Evolutionary conservation across 208 protist species (phyloP).

Genomic region (Leishmania tropica): DNA sequence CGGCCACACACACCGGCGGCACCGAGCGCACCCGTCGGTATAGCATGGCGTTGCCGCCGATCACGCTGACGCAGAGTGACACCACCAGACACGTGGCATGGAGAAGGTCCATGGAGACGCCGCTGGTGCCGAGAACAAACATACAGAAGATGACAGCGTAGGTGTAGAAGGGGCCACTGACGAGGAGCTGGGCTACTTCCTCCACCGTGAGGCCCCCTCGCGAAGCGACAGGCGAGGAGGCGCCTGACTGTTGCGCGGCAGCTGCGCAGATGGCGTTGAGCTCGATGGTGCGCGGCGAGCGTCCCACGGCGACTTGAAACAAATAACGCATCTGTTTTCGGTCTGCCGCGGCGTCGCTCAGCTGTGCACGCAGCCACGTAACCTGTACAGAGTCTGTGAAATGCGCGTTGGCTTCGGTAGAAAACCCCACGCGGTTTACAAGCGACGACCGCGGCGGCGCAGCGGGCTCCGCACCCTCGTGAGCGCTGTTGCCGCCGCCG

Average conservation of each 20-base stretch:
- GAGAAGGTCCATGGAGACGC: constrained; percentile 13
- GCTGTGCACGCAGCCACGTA: constrained; percentile 12
- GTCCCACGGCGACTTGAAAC: constrained; percentile 25
- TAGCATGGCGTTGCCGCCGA: constrained; percentile 29
- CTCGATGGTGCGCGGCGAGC: constrained; percentile 20
- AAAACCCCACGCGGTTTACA: neutral
- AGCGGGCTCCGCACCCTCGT: neutral
- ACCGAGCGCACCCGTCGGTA: constrained; percentile 22
- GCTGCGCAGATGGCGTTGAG: constrained; percentile 7
- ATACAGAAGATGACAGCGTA: constrained; percentile 26
- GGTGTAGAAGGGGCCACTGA: constrained; percentile 18
- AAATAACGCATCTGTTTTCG: constrained; percentile 1
- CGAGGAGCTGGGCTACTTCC: constrained; percentile 19
- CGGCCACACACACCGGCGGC: constrained; percentile 25
- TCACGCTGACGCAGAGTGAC: constrained; percentile 25
- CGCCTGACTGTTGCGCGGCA: neutral
- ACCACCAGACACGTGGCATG: constrained; percentile 25
- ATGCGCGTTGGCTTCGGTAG: neutral
- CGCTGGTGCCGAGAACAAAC: constrained; percentile 32
- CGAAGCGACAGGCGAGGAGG: neutral
- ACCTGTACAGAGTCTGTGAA: neutral
- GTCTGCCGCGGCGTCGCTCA: constrained; percentile 12
- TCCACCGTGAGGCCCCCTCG: constrained; percentile 5
- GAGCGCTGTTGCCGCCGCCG: neutral
- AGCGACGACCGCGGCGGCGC: neutral